Percentiles rank a stretch among this genome's conserved stretches.
These are phyloP conservation scores for Botryosphaeria dothidea DNA, from an alignment of 2,329 filamentous ascomycete species.

Conservation along the genomic window DNA sequence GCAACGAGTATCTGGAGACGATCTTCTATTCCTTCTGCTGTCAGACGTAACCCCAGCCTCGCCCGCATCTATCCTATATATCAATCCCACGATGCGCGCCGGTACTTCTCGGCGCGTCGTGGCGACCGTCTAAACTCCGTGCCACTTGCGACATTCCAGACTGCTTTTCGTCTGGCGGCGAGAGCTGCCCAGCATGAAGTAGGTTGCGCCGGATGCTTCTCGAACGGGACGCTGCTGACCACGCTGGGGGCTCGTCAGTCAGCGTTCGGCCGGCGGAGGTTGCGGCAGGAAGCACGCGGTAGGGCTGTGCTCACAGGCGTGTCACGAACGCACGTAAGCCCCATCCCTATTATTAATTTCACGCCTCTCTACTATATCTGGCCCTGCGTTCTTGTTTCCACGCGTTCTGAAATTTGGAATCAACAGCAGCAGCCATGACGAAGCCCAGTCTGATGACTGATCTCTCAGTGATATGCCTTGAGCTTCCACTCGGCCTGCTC, in stretches of 20 bases:
- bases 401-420: neutral
- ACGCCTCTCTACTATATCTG: neutral
- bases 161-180: neutral
- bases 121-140: neutral
- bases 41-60: neutral
- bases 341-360: neutral
- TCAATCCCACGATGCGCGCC: neutral
- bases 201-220: neutral
- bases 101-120: neutral
- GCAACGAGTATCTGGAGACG: neutral
- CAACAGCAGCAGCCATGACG: neutral
- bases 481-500: neutral
- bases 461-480: neutral
- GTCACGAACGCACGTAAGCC: neutral
- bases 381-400: too few species aligned
- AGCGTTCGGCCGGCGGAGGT: slow-evolving; percentile 12
- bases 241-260: neutral
- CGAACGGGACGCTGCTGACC: neutral
- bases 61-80: neutral
- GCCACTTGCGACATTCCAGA: neutral
- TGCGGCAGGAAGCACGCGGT: neutral
- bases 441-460: neutral
- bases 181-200: neutral
- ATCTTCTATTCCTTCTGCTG: neutral
- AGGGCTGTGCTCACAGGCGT: neutral